phyloP scores from a whole-genome alignment of 2,329 filamentous ascomycete genomes.

The Pseudocercospora crystallina region DNA sequence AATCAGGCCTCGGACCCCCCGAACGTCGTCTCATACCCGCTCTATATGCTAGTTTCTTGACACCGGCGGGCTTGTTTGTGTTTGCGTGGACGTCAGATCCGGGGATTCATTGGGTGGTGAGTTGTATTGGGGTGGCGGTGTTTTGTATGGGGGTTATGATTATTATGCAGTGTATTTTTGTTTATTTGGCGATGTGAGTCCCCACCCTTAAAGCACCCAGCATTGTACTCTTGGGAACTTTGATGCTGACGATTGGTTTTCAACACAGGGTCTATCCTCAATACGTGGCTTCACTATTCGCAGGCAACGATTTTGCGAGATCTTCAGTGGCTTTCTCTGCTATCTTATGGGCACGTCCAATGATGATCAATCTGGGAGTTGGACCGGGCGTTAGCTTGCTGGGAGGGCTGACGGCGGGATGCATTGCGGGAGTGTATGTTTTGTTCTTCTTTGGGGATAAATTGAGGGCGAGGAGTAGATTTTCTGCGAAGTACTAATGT shows the following conservation, averaged over 20 bases:
- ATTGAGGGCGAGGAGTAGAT: conserved; percentile 58
- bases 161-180: no score
- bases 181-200: no score
- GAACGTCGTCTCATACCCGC: conserved; percentile 35
- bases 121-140: conserved; percentile 39
- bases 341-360: conserved; percentile 60
- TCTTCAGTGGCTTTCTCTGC: conserved; percentile 59
- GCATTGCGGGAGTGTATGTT: conserved; percentile 49
- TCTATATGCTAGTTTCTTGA: conserved; percentile 27
- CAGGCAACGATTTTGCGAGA: conserved; percentile 61
- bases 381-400: conserved; percentile 58
- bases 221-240: no score
- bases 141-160: background rate
- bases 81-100: conserved; percentile 33
- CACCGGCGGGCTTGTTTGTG: conserved; percentile 36
- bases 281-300: conserved; percentile 59
- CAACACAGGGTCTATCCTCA: conserved; percentile 38
- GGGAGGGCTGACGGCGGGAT: conserved; percentile 45
- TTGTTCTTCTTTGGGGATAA: conserved; percentile 59
- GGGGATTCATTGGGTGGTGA: conserved; percentile 40
- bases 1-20: conserved; percentile 28
- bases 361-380: conserved; percentile 61
- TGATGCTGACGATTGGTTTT: background rate
- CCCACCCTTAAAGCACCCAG: background rate
- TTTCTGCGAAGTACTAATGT: conserved; percentile 47